These are phyloP conservation scores for Ogataea chonburiensis DNA, from an alignment of 805 yeast genomes.

Conservation along the genomic window DNA sequence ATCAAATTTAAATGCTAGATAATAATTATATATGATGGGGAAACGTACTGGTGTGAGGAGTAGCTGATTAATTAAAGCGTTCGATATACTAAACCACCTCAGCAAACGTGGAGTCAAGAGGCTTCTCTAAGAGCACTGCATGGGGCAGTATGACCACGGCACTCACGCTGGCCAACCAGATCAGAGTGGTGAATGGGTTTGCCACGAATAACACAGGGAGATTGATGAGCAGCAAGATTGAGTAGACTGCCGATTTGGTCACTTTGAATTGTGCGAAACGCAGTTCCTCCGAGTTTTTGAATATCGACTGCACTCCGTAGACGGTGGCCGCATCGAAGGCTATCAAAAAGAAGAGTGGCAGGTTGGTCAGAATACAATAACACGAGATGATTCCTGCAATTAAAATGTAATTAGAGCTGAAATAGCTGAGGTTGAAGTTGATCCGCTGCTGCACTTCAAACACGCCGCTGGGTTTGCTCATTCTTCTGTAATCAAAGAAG, in stretches of 20 bases:
- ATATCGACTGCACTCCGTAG: slow-evolving; percentile 39
- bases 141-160: slow-evolving; percentile 77
- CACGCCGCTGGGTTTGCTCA: slow-evolving; percentile 80
- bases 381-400: slow-evolving; percentile 65
- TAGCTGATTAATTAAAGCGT: slow-evolving; percentile 4
- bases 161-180: slow-evolving; percentile 91
- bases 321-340: slow-evolving; percentile 42
- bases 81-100: slow-evolving; percentile 46
- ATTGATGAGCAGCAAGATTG: slow-evolving; percentile 68
- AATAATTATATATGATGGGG: too few species aligned
- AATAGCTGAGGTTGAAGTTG: slow-evolving; percentile 78
- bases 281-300: slow-evolving; percentile 28
- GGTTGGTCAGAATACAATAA: slow-evolving; percentile 82
- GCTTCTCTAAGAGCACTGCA: slow-evolving; percentile 91
- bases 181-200: slow-evolving; percentile 81
- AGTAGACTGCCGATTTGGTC: slow-evolving; percentile 78
- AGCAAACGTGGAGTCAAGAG: slow-evolving; percentile 90
- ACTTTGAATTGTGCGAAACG: slow-evolving; percentile 51
- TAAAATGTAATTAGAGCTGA: slow-evolving; percentile 77
- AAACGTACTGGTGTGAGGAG: slow-evolving; percentile 13
- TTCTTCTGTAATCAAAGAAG: slow-evolving; percentile 81
- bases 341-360: slow-evolving; percentile 75
- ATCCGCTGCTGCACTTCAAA: slow-evolving; percentile 84
- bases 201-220: slow-evolving; percentile 62
- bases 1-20: slow-evolving; percentile 3